A percentile compares a stretch with the other conserved stretches of the same genome.
These are phyloP conservation scores for Xerophyta viscosa DNA, from an alignment of 106 monocot species.

Conservation along the genomic window DNA sequence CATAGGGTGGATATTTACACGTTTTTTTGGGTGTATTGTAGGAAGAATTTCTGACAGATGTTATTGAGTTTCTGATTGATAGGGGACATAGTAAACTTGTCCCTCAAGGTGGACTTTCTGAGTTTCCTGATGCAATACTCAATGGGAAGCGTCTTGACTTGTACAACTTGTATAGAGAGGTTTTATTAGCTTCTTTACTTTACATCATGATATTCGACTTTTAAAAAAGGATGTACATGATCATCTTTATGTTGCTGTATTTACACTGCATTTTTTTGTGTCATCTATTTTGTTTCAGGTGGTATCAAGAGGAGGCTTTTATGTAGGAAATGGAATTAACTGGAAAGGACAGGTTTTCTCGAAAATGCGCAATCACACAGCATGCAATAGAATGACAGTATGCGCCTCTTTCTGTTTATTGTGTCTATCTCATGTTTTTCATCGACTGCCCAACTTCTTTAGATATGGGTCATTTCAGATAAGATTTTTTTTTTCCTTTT, in stretches of 20 bases:
- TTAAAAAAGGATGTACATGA: too few relatives aligned
- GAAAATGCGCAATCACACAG: slow-evolving; percentile 92
- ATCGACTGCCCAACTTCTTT: too few relatives aligned
- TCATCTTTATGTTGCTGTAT: too few relatives aligned
- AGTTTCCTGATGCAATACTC: slow-evolving; percentile 90
- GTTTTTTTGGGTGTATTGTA: slow-evolving; percentile 15
- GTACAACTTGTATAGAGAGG: slow-evolving; percentile 93
- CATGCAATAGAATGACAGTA: slow-evolving; percentile 91
- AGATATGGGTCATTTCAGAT: neutral
- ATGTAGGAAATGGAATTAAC: slow-evolving; percentile 94
- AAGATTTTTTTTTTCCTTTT: too few relatives aligned
- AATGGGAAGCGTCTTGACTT: slow-evolving; percentile 90
- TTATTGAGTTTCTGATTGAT: slow-evolving; percentile 69
- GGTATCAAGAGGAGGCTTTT: slow-evolving; percentile 91
- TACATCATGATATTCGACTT: too few relatives aligned
- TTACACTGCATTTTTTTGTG: too few relatives aligned
- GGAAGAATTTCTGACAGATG: slow-evolving; percentile 90
- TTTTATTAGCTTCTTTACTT: too few relatives aligned
- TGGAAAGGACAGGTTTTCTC: slow-evolving; percentile 98
- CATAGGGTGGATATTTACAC: too few relatives aligned
- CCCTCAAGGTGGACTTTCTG: slow-evolving; percentile 74
- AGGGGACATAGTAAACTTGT: slow-evolving; percentile 72
- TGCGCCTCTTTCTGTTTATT: slow-evolving; percentile 4
- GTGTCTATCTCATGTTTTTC: too few relatives aligned
- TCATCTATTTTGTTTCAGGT: slow-evolving; percentile 35